These are phyloP conservation scores for Pestalotiopsis sp. DNA, from an alignment of 2,329 filamentous ascomycete genomes.

Conservation along the genomic window DNA sequence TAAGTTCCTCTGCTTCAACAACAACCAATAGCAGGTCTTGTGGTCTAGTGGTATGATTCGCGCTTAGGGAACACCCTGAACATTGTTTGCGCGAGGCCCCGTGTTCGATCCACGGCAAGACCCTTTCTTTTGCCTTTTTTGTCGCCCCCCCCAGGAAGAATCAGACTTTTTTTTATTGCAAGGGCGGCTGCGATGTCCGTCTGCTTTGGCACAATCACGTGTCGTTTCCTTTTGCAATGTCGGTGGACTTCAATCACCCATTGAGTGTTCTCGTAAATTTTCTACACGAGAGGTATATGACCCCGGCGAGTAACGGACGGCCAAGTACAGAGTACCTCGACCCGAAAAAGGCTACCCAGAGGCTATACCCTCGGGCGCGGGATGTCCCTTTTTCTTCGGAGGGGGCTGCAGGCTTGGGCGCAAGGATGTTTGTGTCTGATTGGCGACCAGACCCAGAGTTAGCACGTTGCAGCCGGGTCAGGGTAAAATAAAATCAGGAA, in stretches of 20 bases:
- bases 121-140: background rate
- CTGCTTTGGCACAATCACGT: no score
- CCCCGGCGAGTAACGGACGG: background rate
- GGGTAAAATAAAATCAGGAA: slow-evolving; percentile 2
- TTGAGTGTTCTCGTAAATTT: no score
- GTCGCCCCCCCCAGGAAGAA: background rate
- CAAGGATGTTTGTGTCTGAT: background rate
- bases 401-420: slow-evolving; percentile 10
- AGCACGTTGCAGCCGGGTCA: slow-evolving; percentile 5
- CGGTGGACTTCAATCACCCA: no score
- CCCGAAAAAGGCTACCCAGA: slow-evolving; percentile 1
- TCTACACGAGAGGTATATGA: background rate
- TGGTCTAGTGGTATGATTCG: background rate
- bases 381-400: slow-evolving; percentile 17
- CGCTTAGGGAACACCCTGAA: background rate
- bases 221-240: no score
- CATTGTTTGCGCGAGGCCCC: background rate
- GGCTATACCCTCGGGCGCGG: slow-evolving; percentile 17
- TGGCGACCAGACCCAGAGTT: slow-evolving; percentile 5
- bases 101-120: background rate
- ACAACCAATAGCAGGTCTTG: background rate
- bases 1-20: background rate
- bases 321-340: background rate
- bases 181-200: background rate
- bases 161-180: background rate